Evolutionary conservation across 1,284 basidiomycete species (phyloP), one percentile per base, ranked within the genome.

Genomic region (Austroboletus novae-zelandiae): DNA sequence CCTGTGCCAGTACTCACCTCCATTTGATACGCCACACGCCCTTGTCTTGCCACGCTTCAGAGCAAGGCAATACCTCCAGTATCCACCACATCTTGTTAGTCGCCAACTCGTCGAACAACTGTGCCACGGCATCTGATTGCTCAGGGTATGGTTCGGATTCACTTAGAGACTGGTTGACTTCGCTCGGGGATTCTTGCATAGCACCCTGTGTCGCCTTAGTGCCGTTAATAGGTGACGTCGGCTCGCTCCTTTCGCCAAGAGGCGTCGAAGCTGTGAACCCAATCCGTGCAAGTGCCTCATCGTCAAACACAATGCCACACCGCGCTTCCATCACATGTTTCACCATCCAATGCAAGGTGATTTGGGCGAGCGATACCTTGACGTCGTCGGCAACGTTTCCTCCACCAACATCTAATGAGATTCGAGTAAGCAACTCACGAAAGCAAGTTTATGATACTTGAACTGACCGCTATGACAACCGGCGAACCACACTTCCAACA

Each of bases 281-380:
- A 18, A 69, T 66, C 18, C 60, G 60, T 15, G 56, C 55, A 43
- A 83, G 71, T 27, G 62, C 72, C 1, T 64, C 61, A 9, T 59
- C 50, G 52, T 83, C 76, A 55, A 85, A 86, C 27, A 69, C 54
- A 31, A 87, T 73, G 4, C 77, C 79, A 56, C 80, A 81, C 20
- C 74, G 66, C 7, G 76, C 66, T 4, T 56, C 57, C 8, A 74
- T 68, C 51, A 76, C 68, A 53, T 83, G 73, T 50, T 78, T 77
- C 40, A 89, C 74, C 87, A 89, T 89, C 86, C 86, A 89, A 27
- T 78, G 79, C 25, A 89, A 69, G n/a, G 81, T 65, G 56, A 88
- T 82, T 52, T 85, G 74, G 0, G 80, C 69, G 7, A 90, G 74
- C 27, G 67, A 69, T 47, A 75, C 62, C 10, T 57, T 23, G 3